phyloP scores from a whole-genome alignment of 129 eudicot species.

The Saussurea involucrata region DNA sequence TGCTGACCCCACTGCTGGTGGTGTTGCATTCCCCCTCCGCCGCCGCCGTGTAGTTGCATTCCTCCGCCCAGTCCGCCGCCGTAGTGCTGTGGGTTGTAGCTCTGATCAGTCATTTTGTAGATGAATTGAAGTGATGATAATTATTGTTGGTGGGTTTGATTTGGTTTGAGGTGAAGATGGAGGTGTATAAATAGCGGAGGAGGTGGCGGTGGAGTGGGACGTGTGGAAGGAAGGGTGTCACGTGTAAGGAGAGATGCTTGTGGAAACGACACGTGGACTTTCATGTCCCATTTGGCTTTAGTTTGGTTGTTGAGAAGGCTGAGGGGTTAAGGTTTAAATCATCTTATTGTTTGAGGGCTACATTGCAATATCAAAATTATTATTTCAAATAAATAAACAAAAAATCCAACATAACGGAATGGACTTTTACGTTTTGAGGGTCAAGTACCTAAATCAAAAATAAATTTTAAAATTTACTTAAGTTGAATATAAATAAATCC shows the following conservation, averaged over 20 bases:
- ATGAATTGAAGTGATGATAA: background rate
- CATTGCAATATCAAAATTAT: background rate
- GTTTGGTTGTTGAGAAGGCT: background rate
- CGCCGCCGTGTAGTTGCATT: background rate
- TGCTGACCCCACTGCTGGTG: background rate
- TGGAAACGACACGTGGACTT: slow-evolving; percentile 30
- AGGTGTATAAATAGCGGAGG: background rate
- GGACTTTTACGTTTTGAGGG: too few species aligned
- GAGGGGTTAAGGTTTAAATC: background rate
- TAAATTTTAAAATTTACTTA: too few species aligned
- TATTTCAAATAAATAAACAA: too few species aligned
- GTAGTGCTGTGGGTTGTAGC: slow-evolving; percentile 18
- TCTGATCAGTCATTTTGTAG: slow-evolving; percentile 36
- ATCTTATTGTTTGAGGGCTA: background rate
- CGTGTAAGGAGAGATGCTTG: slow-evolving; percentile 31
- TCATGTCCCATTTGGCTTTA: slow-evolving; percentile 26
- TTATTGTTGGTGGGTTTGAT: background rate
- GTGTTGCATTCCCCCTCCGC: background rate
- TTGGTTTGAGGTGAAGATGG: background rate
- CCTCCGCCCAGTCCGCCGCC: background rate
- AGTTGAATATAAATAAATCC: too few species aligned
- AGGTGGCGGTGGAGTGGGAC: slow-evolving; percentile 35
- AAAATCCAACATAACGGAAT: too few species aligned
- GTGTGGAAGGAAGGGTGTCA: slow-evolving; percentile 37
- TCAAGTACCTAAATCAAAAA: too few species aligned